Conservation (phyloP, 345 rosid genomes). For the Luvunga scandens region DNA sequence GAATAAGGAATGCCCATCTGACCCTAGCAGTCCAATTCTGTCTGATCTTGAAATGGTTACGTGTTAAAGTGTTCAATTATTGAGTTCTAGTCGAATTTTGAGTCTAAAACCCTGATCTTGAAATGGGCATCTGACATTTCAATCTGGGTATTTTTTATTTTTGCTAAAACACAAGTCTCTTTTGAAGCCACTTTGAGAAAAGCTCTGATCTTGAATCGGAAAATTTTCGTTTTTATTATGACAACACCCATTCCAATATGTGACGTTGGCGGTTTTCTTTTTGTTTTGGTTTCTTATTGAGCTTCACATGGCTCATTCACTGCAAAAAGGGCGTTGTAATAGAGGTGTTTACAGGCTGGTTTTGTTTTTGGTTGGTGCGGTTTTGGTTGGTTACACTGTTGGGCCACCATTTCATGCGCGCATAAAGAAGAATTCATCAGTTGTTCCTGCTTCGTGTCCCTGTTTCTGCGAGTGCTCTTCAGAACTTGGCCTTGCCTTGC, state of each 20-base stretch:
- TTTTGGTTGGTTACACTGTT: conserved; percentile 23
- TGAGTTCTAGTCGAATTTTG: not conserved
- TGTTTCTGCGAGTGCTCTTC: conserved; percentile 42
- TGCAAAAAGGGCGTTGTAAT: conserved; percentile 16
- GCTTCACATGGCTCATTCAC: conserved; percentile 28
- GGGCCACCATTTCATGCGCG: conserved; percentile 15
- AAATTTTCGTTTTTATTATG: not conserved
- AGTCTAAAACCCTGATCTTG: not conserved
- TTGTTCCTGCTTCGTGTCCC: conserved; percentile 21
- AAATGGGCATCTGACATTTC: not conserved
- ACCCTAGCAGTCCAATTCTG: not conserved
- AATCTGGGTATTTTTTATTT: not conserved
- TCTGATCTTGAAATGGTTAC: conserved; percentile 6
- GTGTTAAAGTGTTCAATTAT: not conserved
- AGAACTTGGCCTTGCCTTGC: conserved; percentile 15
- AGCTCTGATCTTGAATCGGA: not conserved
- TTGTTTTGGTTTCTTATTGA: not conserved
- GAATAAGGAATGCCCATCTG: not conserved
- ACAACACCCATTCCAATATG: not conserved
- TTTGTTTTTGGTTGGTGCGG: conserved; percentile 25
- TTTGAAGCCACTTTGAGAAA: not conserved
- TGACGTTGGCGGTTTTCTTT: not conserved
- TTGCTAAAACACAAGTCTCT: not conserved
- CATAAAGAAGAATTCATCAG: conserved; percentile 21
- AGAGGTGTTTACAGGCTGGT: conserved; percentile 29